Evolutionary conservation across 2,329 filamentous ascomycete genomes (phyloP).

Genomic region (Canariomyces notabilis): DNA sequence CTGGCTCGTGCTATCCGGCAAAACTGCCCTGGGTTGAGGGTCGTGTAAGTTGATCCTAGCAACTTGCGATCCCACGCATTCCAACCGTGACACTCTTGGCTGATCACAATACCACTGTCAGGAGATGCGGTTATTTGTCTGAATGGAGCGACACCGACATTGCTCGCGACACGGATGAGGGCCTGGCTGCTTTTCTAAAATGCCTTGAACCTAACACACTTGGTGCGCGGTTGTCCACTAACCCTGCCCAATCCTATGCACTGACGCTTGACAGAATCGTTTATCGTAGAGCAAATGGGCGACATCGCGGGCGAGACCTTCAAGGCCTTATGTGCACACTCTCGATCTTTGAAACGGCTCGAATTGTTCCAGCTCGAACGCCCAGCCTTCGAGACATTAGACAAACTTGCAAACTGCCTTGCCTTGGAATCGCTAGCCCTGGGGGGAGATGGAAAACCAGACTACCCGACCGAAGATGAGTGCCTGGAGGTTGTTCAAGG

Average conservation of each 20-base stretch:
- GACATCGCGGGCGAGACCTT: constrained; percentile 51
- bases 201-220: constrained; percentile 53
- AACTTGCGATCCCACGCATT: no score
- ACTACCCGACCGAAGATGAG: constrained; percentile 21
- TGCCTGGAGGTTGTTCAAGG: constrained; percentile 26
- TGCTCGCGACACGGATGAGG: constrained; percentile 51
- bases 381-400: constrained; percentile 28
- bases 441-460: no score
- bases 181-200: constrained; percentile 54
- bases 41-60: constrained; percentile 35
- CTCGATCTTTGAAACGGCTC: constrained; percentile 32
- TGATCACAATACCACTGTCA: neutral
- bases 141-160: constrained; percentile 46
- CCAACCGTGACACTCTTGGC: no score
- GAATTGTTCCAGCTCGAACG: constrained; percentile 29
- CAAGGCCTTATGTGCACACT: constrained; percentile 44
- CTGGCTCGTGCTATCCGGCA: constrained; percentile 49
- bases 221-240: constrained; percentile 8
- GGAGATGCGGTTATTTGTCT: constrained; percentile 48
- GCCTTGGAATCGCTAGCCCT: constrained; percentile 33
- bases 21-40: constrained; percentile 56
- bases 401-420: constrained; percentile 31
- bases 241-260: no score
- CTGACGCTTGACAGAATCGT: constrained; percentile 34
- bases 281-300: constrained; percentile 54